Percentiles rank a stretch among this genome's conserved stretches.
Conservation (phyloP, 345 rosid genomes). For the Acer saccharum region DNA sequence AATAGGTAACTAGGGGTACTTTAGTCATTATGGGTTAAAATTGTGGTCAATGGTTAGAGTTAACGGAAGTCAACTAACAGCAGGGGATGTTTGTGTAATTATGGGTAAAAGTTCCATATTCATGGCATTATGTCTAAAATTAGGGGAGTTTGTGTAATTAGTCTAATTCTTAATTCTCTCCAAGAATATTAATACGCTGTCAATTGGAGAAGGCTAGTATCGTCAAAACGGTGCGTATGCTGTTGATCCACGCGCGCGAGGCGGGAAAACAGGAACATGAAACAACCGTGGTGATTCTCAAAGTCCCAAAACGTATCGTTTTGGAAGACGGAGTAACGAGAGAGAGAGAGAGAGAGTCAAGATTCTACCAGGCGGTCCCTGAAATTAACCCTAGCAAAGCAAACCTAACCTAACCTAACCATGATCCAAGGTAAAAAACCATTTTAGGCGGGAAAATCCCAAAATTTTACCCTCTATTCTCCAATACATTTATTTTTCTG, state of each 20-base stretch:
- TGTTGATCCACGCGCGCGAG: neutral
- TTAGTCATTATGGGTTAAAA: too few species aligned
- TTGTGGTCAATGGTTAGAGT: too few species aligned
- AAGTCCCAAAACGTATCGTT: neutral
- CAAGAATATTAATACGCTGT: too few species aligned
- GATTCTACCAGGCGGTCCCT: neutral
- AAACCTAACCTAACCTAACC: conserved; percentile 11
- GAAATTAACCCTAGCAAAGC: conserved; percentile 27
- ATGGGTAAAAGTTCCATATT: too few species aligned
- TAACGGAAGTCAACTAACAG: too few species aligned
- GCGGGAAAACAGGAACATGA: neutral
- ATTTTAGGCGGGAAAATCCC: conserved; percentile 35
- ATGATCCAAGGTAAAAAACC: conserved; percentile 16
- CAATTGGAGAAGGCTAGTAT: too few species aligned
- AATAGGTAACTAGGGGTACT: too few species aligned
- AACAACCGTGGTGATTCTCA: neutral
- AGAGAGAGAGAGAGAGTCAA: neutral
- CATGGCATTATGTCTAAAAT: too few species aligned
- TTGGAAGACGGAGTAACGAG: neutral
- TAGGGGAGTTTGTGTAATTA: too few species aligned
- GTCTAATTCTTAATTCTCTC: too few species aligned
- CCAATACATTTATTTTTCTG: neutral
- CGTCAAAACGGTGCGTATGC: neutral
- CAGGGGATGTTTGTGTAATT: too few species aligned
- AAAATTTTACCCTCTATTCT: conserved; percentile 8